Conservation (phyloP, 2,329 filamentous ascomycete genomes). For the Lanzia echinophila region DNA sequence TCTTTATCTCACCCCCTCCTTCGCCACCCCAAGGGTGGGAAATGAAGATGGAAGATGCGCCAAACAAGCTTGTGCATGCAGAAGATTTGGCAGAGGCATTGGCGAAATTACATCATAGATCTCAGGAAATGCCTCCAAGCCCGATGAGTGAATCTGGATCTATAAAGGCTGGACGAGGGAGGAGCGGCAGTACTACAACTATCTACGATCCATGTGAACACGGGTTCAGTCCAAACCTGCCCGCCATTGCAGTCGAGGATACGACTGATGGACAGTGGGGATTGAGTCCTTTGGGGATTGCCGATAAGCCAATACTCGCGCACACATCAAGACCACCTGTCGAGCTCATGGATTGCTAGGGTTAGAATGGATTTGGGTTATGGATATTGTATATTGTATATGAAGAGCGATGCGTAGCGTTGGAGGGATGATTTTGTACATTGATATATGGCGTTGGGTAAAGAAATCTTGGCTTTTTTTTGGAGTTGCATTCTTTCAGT, state of each 20-base stretch:
- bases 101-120: slow-evolving; percentile 49
- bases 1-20: slow-evolving; percentile 66
- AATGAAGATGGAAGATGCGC: slow-evolving; percentile 59
- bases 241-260: slow-evolving; percentile 61
- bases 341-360: slow-evolving; percentile 48
- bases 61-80: slow-evolving; percentile 63
- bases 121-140: slow-evolving; percentile 33
- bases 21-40: slow-evolving; percentile 64
- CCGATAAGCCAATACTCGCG: slow-evolving; percentile 44
- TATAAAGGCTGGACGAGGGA: slow-evolving; percentile 26
- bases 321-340: slow-evolving; percentile 58
- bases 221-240: slow-evolving; percentile 48
- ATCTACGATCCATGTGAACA: slow-evolving; percentile 58
- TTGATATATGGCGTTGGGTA: not conserved
- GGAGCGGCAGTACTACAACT: slow-evolving; percentile 58
- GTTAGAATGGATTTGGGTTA: not conserved
- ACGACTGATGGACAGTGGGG: slow-evolving; percentile 45
- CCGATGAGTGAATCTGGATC: slow-evolving; percentile 35
- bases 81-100: slow-evolving; percentile 63
- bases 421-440: not conserved
- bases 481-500: not conserved
- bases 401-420: not conserved
- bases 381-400: not conserved
- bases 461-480: not conserved
- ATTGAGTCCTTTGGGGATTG: slow-evolving; percentile 36